Percentiles rank a stretch among this genome's conserved stretches.
phyloP scores from a whole-genome alignment of 2,329 filamentous ascomycete genomes.

The Shiraia bambusicola region DNA sequence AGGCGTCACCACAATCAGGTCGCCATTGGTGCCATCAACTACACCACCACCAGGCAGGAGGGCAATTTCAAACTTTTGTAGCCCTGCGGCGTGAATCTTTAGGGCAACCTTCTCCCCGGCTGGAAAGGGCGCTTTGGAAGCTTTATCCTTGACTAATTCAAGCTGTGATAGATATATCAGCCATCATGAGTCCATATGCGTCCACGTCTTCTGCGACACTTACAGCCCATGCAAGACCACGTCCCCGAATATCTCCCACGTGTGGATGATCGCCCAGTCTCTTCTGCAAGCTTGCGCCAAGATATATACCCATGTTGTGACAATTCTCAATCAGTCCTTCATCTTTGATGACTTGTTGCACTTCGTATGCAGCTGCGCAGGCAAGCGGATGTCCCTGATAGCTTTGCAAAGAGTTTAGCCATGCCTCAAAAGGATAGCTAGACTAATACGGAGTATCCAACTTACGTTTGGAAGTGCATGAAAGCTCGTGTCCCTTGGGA shows the following conservation, averaged over 20 bases:
- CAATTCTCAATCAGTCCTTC: constrained; percentile 62
- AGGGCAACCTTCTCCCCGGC: constrained; percentile 31
- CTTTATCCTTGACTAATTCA: constrained; percentile 58
- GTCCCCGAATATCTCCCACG: constrained; percentile 62
- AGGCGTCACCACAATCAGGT: constrained; percentile 69
- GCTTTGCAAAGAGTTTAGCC: too few species aligned
- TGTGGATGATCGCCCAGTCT: constrained; percentile 48
- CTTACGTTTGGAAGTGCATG: constrained; percentile 58
- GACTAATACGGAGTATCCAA: too few species aligned
- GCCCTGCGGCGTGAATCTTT: constrained; percentile 35
- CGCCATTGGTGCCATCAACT: constrained; percentile 58
- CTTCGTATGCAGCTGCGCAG: constrained; percentile 63
- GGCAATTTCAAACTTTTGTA: constrained; percentile 52
- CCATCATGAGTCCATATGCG: not conserved
- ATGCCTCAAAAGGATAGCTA: too few species aligned
- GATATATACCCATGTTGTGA: constrained; percentile 51
- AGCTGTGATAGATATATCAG: constrained; percentile 41
- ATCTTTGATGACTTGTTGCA: constrained; percentile 59
- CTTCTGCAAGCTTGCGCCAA: constrained; percentile 49
- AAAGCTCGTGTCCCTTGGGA: constrained; percentile 49
- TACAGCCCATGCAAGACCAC: constrained; percentile 59
- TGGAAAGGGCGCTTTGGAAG: constrained; percentile 55
- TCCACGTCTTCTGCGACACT: constrained; percentile 24
- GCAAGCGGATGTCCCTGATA: constrained; percentile 62
- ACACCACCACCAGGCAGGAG: constrained; percentile 65